Percentiles rank a stretch among this genome's conserved stretches.
Conservation (phyloP, 495 filamentous ascomycete species). For the Daldinia decipiens region DNA sequence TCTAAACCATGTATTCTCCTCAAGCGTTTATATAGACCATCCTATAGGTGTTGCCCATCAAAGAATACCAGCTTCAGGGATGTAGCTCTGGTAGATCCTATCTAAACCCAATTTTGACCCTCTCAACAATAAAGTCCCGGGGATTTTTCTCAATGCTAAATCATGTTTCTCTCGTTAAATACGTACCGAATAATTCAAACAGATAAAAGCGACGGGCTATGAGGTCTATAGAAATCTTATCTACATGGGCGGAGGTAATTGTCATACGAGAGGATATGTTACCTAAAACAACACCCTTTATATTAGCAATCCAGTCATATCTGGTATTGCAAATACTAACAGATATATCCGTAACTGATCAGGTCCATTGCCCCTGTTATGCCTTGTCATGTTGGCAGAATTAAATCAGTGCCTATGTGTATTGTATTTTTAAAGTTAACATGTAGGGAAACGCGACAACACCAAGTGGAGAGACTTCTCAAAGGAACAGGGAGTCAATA, state of each 20-base stretch:
- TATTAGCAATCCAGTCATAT: neutral
- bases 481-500: neutral
- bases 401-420: neutral
- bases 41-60: no score
- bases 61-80: no score
- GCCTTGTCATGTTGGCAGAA: neutral
- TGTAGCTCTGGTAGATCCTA: neutral
- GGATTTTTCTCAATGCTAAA: neutral
- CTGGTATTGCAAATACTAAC: neutral
- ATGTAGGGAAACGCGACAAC: neutral
- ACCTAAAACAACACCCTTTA: neutral
- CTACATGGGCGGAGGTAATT: neutral
- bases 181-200: neutral
- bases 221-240: neutral
- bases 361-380: neutral
- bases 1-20: no score
- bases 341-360: neutral
- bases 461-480: neutral
- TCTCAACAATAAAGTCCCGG: neutral
- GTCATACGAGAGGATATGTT: neutral
- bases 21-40: no score
- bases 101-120: neutral
- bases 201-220: neutral
- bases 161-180: neutral
- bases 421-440: neutral